These are phyloP conservation scores for Craterostigma plantagineum DNA, from an alignment of 257 asterid genomes.

Conservation along the genomic window DNA sequence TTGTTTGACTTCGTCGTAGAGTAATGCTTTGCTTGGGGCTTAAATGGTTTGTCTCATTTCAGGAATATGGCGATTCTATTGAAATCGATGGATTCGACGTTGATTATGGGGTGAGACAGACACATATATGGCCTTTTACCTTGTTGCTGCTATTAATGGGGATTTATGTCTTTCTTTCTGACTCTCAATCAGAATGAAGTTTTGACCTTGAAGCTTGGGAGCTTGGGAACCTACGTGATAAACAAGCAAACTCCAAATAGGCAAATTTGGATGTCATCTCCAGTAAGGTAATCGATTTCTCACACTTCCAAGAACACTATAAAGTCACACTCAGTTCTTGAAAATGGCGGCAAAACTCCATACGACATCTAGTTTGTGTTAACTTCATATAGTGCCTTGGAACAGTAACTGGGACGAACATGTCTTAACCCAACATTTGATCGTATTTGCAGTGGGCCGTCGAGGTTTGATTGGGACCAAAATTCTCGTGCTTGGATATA, in stretches of 20 bases:
- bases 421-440: not conserved
- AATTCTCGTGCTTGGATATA: constrained; percentile 51
- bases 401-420: too few species aligned
- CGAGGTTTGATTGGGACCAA: constrained; percentile 82
- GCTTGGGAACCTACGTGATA: constrained; percentile 74
- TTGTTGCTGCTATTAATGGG: not conserved
- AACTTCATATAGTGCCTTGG: too few species aligned
- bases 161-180: too few species aligned
- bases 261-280: constrained; percentile 97
- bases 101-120: constrained; percentile 75
- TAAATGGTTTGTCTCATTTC: constrained; percentile 7
- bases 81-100: constrained; percentile 72
- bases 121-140: too few species aligned
- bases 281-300: constrained; percentile 47
- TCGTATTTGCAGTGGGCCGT: constrained; percentile 62
- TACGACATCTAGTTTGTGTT: too few species aligned
- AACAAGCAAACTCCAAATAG: constrained; percentile 91
- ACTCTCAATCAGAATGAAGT: constrained; percentile 56
- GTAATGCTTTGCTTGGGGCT: not conserved
- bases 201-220: constrained; percentile 74
- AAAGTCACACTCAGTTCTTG: not conserved
- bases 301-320: constrained; percentile 3
- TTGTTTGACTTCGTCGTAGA: not conserved
- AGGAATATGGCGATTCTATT: constrained; percentile 78
- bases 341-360: too few species aligned